Conservation (phyloP, 768 basidiomycete species). For the Leccinum longicurvipes region DNA sequence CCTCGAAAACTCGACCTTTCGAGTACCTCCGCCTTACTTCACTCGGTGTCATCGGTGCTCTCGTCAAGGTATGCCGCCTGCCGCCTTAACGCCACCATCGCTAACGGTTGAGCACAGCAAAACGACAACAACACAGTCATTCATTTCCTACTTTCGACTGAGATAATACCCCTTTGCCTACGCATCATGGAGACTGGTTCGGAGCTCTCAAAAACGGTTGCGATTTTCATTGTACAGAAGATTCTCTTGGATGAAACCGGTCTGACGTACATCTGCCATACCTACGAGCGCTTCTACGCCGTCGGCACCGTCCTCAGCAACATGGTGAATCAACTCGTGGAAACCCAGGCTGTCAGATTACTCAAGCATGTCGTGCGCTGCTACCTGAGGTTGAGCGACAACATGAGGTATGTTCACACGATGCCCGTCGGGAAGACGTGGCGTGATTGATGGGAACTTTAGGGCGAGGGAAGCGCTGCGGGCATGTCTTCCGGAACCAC, state of each 20-base stretch:
- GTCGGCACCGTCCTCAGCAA: slow-evolving; percentile 98
- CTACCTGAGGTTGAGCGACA: slow-evolving; percentile 94
- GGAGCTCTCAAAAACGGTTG: slow-evolving; percentile 97
- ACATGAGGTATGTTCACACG: slow-evolving; percentile 65
- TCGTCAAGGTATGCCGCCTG: slow-evolving; percentile 75
- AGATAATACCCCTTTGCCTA: slow-evolving; percentile 98
- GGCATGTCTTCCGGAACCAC: slow-evolving; percentile 92
- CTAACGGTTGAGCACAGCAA: slow-evolving; percentile 58
- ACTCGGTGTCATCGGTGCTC: slow-evolving; percentile 97
- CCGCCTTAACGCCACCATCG: background rate
- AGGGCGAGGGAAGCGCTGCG: slow-evolving; percentile 95
- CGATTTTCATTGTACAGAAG: slow-evolving; percentile 99
- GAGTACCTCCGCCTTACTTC: slow-evolving; percentile 99
- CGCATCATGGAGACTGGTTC: slow-evolving; percentile 99
- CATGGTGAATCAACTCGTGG: slow-evolving; percentile 98
- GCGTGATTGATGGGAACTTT: slow-evolving; percentile 9
- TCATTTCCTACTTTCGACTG: slow-evolving; percentile 97
- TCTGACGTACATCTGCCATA: slow-evolving; percentile 97
- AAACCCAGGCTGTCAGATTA: slow-evolving; percentile 93
- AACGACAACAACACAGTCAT: slow-evolving; percentile 99
- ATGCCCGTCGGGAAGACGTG: slow-evolving; percentile 4
- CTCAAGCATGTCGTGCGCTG: slow-evolving; percentile 98
- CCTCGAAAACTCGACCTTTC: slow-evolving; percentile 96
- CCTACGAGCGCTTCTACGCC: slow-evolving; percentile 99
- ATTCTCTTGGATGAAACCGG: slow-evolving; percentile 96